Percentiles rank a stretch among this genome's conserved stretches.
Evolutionary conservation across 75 land plant species (phyloP).

Genomic region (Pinus taeda): DNA sequence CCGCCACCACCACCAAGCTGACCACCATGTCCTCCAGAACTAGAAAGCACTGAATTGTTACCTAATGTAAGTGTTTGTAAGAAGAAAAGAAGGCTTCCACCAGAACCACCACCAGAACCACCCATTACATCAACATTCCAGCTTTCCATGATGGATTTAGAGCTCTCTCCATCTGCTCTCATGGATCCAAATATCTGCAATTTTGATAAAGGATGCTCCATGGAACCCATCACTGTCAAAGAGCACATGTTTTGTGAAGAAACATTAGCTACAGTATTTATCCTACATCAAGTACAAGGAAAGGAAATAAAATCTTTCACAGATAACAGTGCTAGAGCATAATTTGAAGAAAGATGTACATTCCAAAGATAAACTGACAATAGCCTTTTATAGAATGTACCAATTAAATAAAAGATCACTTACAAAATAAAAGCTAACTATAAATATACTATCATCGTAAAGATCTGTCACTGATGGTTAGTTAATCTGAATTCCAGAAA

Average conservation of each 20-base stretch:
- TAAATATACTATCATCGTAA: no score
- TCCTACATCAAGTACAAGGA: not conserved
- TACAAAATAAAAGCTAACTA: no score
- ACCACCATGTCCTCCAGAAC: constrained; percentile 81
- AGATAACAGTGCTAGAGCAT: not conserved
- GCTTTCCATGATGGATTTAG: not conserved
- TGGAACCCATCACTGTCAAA: constrained; percentile 45
- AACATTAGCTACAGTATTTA: not conserved
- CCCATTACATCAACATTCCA: constrained; percentile 11
- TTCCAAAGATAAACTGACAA: not conserved
- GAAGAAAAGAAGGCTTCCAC: constrained; percentile 90
- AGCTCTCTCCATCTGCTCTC: constrained; percentile 70
- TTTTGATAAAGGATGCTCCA: constrained; percentile 73
- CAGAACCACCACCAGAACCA: constrained; percentile 93
- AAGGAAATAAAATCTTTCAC: not conserved
- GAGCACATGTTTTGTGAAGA: not conserved
- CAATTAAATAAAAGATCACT: no score
- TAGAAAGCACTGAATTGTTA: constrained; percentile 60
- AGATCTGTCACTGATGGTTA: no score
- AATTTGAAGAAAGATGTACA: not conserved
- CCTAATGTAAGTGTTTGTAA: constrained; percentile 56
- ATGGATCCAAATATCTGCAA: constrained; percentile 70
- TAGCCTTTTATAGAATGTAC: not conserved
- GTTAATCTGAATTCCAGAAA: no score
- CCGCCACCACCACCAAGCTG: constrained; percentile 87